These are phyloP conservation scores for Schoenoplectus tabernaemontani DNA, from an alignment of 202 grass and related monocot genomes.

Conservation along the genomic window DNA sequence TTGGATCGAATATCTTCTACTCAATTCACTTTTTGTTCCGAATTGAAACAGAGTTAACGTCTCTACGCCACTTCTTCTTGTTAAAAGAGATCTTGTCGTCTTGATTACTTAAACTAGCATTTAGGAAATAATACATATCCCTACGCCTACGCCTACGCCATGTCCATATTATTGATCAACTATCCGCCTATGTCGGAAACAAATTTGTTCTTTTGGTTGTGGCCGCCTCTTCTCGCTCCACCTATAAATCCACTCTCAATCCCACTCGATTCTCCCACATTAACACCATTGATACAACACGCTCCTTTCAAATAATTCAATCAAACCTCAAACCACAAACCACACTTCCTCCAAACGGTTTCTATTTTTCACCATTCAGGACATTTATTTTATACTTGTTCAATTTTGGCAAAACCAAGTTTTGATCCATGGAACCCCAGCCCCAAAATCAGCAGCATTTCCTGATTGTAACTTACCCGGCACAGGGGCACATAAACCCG, in stretches of 20 bases:
- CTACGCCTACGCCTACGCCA: too few species aligned
- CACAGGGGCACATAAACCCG: constrained; percentile 59
- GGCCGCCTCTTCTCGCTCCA: not conserved
- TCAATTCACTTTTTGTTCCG: too few species aligned
- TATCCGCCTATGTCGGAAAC: too few species aligned
- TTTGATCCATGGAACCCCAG: not conserved
- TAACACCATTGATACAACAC: not conserved
- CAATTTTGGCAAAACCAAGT: not conserved
- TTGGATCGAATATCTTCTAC: too few species aligned
- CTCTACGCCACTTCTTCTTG: too few species aligned
- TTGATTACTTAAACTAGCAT: too few species aligned
- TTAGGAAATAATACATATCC: too few species aligned
- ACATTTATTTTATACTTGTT: not conserved
- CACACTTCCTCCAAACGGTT: not conserved
- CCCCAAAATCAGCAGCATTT: constrained; percentile 36
- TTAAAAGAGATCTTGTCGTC: too few species aligned
- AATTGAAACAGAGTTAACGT: too few species aligned
- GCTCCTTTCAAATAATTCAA: not conserved
- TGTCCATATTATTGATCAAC: too few species aligned
- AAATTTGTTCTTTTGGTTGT: too few species aligned
- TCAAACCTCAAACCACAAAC: too few species aligned
- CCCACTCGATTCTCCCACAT: not conserved
- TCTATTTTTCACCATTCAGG: not conserved
- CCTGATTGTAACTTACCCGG: constrained; percentile 46
- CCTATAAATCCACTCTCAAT: not conserved